These are phyloP conservation scores for Mycosphaerella arachidis DNA, from an alignment of 2,329 filamentous ascomycete species.

Conservation along the genomic window DNA sequence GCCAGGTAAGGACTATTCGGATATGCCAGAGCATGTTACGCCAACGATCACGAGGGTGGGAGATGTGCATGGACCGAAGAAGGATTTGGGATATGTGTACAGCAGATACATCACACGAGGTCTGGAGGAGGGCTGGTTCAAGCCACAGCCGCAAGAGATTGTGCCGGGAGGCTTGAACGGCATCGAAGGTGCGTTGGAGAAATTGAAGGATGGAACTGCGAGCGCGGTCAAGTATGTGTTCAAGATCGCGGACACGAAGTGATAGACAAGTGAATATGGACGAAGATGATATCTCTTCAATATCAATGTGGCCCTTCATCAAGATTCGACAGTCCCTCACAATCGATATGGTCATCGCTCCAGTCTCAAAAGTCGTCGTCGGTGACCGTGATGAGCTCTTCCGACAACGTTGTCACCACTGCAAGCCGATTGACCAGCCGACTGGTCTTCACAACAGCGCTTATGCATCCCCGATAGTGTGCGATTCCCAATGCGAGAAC, in stretches of 20 bases:
- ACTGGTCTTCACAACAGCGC: no score
- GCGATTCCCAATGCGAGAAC: no score
- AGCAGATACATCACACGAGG: slow-evolving; percentile 31
- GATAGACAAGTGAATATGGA: not conserved
- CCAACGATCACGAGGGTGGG: slow-evolving; percentile 36
- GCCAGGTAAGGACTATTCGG: slow-evolving; percentile 40
- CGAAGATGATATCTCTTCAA: not conserved
- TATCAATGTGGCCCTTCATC: not conserved
- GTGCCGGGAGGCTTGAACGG: slow-evolving; percentile 53
- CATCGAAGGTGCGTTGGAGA: slow-evolving; percentile 49
- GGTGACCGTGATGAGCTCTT: no score
- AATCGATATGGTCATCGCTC: no score
- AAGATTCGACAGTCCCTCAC: no score
- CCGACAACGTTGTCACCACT: no score
- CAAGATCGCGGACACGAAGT: slow-evolving; percentile 47
- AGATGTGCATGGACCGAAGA: slow-evolving; percentile 29
- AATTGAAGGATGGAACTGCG: slow-evolving; percentile 58
- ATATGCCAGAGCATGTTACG: slow-evolving; percentile 38
- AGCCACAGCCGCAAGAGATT: slow-evolving; percentile 43
- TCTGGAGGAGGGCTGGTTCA: slow-evolving; percentile 36
- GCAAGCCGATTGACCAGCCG: no score
- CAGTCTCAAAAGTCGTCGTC: no score
- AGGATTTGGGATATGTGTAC: slow-evolving; percentile 35
- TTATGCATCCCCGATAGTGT: no score
- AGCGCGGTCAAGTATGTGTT: slow-evolving; percentile 64